Percentiles rank a stretch among this genome's conserved stretches.
Conservation (phyloP, 495 filamentous ascomycete species). For the Xylaria intraflava region DNA sequence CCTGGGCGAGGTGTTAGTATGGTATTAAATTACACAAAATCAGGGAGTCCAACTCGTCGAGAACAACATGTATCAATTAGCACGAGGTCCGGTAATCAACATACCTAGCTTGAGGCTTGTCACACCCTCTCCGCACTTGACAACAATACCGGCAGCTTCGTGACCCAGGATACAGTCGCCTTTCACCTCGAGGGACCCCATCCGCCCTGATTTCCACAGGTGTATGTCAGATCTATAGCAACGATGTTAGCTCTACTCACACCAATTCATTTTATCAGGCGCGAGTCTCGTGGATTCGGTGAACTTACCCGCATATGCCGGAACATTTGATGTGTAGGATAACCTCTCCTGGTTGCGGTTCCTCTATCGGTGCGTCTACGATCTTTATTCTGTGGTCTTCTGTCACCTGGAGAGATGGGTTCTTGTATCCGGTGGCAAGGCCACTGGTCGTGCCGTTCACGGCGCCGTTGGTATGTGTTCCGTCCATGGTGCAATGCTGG, state of each 20-base stretch:
- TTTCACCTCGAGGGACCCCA: slow-evolving; percentile 40
- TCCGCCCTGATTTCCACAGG: slow-evolving; percentile 43
- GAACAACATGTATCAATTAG: neutral
- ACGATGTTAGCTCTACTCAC: slow-evolving; percentile 1
- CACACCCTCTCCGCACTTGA: slow-evolving; percentile 39
- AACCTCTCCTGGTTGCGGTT: slow-evolving; percentile 41
- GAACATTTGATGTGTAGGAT: slow-evolving; percentile 47
- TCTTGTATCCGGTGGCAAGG: slow-evolving; percentile 20
- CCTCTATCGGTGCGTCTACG: slow-evolving; percentile 45
- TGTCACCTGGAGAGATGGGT: slow-evolving; percentile 52
- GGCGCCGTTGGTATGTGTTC: neutral
- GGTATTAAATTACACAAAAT: neutral
- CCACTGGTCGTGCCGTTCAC: neutral
- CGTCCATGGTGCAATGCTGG: slow-evolving; percentile 6
- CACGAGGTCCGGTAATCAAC: slow-evolving; percentile 7
- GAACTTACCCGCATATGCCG: slow-evolving; percentile 40
- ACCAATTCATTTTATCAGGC: neutral
- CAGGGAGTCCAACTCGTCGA: neutral
- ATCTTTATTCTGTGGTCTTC: slow-evolving; percentile 47
- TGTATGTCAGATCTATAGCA: slow-evolving; percentile 30
- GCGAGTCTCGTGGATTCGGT: neutral
- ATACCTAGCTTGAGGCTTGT: slow-evolving; percentile 33
- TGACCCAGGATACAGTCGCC: slow-evolving; percentile 43
- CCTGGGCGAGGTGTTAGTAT: slow-evolving; percentile 20
- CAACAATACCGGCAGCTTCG: slow-evolving; percentile 43